phyloP scores from a whole-genome alignment of 2,329 filamentous ascomycete genomes.

The Alternaria burnsii region DNA sequence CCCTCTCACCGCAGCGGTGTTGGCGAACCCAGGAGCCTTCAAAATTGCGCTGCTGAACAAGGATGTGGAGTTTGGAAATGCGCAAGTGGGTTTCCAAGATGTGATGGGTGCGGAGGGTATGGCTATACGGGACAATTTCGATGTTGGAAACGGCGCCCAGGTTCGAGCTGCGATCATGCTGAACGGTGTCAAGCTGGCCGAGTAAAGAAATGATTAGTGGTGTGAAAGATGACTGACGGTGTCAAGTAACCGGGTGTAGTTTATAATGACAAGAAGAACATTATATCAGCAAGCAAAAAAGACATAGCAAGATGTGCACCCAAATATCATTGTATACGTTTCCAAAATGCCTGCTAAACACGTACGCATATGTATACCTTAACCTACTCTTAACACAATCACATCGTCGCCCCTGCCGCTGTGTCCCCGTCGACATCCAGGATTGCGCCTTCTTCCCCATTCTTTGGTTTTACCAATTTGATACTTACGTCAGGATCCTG shows the following conservation, averaged over 20 bases:
- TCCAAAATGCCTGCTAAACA: not conserved
- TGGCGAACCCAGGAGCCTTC: constrained; percentile 34
- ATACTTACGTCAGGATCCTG: constrained; percentile 44
- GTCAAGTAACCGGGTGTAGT: not conserved
- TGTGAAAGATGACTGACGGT: not conserved
- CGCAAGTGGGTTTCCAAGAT: constrained; percentile 39
- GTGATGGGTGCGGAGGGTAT: constrained; percentile 34
- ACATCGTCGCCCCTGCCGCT: constrained; percentile 50
- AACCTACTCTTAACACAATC: not conserved
- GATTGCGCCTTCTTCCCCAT: constrained; percentile 40
- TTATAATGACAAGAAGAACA: not conserved
- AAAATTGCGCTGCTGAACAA: constrained; percentile 41
- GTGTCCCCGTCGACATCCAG: constrained; percentile 43
- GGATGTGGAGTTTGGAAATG: constrained; percentile 34
- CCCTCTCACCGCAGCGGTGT: constrained; percentile 49
- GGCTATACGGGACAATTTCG: constrained; percentile 30
- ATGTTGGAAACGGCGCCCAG: constrained; percentile 37
- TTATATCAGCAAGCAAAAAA: not conserved
- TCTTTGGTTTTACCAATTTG: constrained; percentile 41
- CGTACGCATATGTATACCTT: not conserved
- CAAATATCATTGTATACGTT: not conserved
- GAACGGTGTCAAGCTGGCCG: constrained; percentile 31
- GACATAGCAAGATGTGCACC: not conserved
- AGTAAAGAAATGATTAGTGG: not conserved
- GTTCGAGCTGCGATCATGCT: constrained; percentile 39